These are phyloP conservation scores for Chaetomium olivaceum DNA, from an alignment of 2,329 filamentous ascomycete species.

Conservation along the genomic window DNA sequence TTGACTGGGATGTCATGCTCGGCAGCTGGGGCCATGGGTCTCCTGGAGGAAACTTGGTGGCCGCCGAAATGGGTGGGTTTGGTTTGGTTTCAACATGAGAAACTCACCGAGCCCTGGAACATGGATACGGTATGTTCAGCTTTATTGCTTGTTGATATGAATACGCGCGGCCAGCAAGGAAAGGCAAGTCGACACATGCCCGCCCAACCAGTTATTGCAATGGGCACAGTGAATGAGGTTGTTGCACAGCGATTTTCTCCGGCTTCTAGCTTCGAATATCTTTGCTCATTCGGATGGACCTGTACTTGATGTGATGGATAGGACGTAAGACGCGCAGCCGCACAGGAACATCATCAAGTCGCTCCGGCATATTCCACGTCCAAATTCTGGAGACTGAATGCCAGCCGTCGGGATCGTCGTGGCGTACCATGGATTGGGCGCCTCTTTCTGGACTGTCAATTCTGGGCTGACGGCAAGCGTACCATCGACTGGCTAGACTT, in stretches of 20 bases:
- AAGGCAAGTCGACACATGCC: not conserved
- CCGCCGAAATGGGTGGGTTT: not conserved
- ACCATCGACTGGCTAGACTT: not conserved
- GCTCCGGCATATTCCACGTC: not conserved
- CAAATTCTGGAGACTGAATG: not conserved
- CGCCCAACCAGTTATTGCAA: too few relatives aligned
- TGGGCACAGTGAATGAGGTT: not conserved
- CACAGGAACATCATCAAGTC: not conserved
- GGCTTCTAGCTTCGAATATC: not conserved
- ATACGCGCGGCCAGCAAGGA: slow-evolving; percentile 1
- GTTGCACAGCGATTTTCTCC: not conserved
- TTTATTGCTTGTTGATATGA: slow-evolving; percentile 4
- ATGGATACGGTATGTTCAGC: not conserved
- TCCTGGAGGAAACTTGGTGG: not conserved
- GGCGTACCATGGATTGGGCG: not conserved
- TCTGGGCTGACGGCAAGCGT: slow-evolving; percentile 16
- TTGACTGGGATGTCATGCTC: not conserved
- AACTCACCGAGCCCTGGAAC: not conserved
- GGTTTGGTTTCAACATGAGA: not conserved
- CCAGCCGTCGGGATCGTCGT: slow-evolving; percentile 1
- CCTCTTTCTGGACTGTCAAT: slow-evolving; percentile 4
- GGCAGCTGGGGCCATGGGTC: not conserved
- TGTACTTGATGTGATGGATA: not conserved
- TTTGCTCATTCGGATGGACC: not conserved
- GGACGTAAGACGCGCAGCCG: not conserved